Conservation (phyloP, 331 rosid genomes). For the Ulmus americana region DNA sequence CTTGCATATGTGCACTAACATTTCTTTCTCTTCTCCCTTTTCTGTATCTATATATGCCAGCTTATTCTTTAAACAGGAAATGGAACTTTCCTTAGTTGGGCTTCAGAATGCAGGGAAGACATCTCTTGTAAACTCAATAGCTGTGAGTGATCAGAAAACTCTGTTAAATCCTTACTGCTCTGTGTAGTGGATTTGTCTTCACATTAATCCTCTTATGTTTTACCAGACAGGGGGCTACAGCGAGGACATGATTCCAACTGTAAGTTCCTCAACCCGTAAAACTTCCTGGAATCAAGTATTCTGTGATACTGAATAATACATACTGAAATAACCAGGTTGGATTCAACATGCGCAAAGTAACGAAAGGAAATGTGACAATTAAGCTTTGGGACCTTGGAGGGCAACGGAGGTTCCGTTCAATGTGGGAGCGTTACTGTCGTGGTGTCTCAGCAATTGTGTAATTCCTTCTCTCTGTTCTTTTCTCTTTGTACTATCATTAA, state of each 20-base stretch:
- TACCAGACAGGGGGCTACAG: conserved; percentile 80
- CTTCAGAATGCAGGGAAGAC: conserved; percentile 98
- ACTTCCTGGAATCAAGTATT: not conserved
- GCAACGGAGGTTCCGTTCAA: conserved; percentile 79
- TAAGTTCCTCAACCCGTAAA: conserved; percentile 31
- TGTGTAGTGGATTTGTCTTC: conserved; percentile 16
- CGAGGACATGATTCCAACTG: conserved; percentile 99
- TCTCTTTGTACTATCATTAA: conserved; percentile 1
- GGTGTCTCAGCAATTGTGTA: conserved; percentile 92
- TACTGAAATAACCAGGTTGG: conserved; percentile 50
- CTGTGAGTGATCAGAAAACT: conserved; percentile 57
- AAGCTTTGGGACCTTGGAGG: conserved; percentile 99
- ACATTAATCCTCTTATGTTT: conserved; percentile 24
- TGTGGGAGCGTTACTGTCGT: conserved; percentile 98
- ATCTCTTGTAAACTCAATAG: conserved; percentile 83
- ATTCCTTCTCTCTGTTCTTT: conserved; percentile 23
- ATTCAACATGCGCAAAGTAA: conserved; percentile 84
- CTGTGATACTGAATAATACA: conserved; percentile 5
- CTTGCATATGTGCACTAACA: not conserved
- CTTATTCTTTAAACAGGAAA: conserved; percentile 88
- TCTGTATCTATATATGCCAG: conserved; percentile 32
- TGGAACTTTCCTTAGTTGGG: conserved; percentile 92
- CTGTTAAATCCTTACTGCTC: conserved; percentile 8
- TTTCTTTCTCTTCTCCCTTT: conserved; percentile 16
- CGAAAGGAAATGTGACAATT: conserved; percentile 78